A percentile compares a stretch with the other conserved stretches of the same genome.
Conservation (phyloP, 1,139 yeast genomes). For the Nakaseomyces kungkrabaensis region DNA sequence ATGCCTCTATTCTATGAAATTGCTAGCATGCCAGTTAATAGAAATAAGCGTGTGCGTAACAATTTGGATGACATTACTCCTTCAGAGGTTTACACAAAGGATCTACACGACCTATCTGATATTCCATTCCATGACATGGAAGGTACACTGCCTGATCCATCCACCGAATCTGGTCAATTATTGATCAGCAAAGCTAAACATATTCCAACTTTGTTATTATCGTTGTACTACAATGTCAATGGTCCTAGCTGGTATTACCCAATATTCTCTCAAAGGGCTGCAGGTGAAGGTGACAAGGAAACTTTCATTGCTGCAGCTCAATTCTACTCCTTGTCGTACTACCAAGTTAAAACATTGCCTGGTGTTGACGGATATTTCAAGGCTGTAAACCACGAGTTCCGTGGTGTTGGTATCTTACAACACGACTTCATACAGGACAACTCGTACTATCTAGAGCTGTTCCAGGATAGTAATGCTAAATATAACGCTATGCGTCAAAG, state of each 20-base stretch:
- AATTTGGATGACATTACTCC: constrained; percentile 33
- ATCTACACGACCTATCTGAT: constrained; percentile 24
- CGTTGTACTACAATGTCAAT: constrained; percentile 67
- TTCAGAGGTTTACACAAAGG: constrained; percentile 26
- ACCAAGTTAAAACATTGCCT: constrained; percentile 49
- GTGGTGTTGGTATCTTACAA: constrained; percentile 28
- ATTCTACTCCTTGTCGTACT: constrained; percentile 48
- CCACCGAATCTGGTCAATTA: constrained; percentile 77
- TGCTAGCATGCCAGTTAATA: constrained; percentile 41
- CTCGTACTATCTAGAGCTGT: constrained; percentile 14
- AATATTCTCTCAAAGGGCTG: constrained; percentile 73
- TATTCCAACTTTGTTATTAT: constrained; percentile 50
- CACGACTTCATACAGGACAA: constrained; percentile 25
- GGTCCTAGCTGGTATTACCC: constrained; percentile 78
- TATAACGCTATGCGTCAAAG: not conserved
- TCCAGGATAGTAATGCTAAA: constrained; percentile 9
- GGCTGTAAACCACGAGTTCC: constrained; percentile 16
- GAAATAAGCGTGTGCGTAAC: constrained; percentile 35
- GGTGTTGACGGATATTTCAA: constrained; percentile 27
- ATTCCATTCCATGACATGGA: constrained; percentile 57
- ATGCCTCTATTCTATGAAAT: constrained; percentile 60
- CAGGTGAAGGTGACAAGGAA: constrained; percentile 89
- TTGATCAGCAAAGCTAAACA: constrained; percentile 60
- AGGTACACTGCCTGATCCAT: constrained; percentile 71
- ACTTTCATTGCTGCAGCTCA: constrained; percentile 75